phyloP scores from a whole-genome alignment of 257 asterid genomes.

The Jasminum sambac region DNA sequence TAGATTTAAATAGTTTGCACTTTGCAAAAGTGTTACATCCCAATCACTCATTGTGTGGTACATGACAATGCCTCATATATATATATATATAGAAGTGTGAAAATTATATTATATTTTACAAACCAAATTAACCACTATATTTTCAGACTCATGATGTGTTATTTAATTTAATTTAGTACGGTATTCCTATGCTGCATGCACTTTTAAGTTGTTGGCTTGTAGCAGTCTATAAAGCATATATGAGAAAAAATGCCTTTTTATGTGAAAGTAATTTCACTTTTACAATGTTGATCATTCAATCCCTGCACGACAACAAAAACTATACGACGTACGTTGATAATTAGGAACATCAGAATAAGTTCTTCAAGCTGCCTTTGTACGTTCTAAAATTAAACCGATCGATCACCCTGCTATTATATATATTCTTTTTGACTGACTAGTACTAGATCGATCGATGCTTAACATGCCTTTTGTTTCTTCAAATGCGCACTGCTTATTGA shows the following conservation, averaged over 20 bases:
- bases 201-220: too few relatives aligned
- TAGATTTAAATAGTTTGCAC: neutral
- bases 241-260: neutral
- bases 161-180: too few relatives aligned
- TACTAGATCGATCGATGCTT: neutral
- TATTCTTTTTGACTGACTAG: neutral
- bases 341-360: neutral
- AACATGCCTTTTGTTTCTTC: neutral
- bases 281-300: too few relatives aligned
- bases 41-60: neutral
- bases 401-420: neutral
- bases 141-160: too few relatives aligned
- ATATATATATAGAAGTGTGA: too few relatives aligned
- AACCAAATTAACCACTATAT: too few relatives aligned
- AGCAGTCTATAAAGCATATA: too few relatives aligned
- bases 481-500: neutral
- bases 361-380: neutral
- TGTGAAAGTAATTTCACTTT: neutral
- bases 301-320: too few relatives aligned
- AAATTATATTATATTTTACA: neutral
- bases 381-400: neutral
- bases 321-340: too few relatives aligned
- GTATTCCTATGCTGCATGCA: too few relatives aligned
- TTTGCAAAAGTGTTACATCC: neutral
- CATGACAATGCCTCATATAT: neutral